Conservation (phyloP, 164 flowering plant species). For the grape (Vitis vinifera) region ASM3070453v1 NC_081814.1:10523501-10524000, state of each 20-base stretch:
- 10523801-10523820: background rate
- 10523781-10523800: no score
- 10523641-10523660: background rate
- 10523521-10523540: background rate
- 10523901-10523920: background rate
- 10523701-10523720: no score
- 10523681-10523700: no score
- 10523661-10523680: background rate
- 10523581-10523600: background rate
- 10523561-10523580: background rate
- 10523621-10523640: no score
- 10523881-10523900: conserved; percentile 15
- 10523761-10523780: no score
- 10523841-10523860: conserved; percentile 3
- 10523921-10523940: background rate
- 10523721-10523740: no score
- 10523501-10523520: background rate
- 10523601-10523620: background rate
- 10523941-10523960: background rate
- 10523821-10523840: conserved; percentile 6
- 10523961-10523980: conserved; percentile 14
- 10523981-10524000: conserved; percentile 7
- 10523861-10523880: conserved; percentile 20
- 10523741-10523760: no score
- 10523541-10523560: background rate